A percentile compares a stretch with the other conserved stretches of the same genome.
Conservation (phyloP, 768 basidiomycete genomes). For the Hebeloma cylindrosporum region DNA sequence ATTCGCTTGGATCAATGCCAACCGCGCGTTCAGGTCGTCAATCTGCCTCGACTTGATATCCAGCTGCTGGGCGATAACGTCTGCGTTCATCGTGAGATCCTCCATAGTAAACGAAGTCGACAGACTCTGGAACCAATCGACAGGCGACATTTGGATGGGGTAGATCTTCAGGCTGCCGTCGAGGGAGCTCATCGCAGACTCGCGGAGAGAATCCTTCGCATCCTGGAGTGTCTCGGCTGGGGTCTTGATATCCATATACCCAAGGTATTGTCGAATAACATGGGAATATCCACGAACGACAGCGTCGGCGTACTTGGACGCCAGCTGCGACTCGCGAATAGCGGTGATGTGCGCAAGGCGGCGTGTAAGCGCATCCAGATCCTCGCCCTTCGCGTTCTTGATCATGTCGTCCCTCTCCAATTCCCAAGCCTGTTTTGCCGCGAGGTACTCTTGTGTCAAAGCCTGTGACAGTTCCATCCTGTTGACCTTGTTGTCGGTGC, state of each 20-base stretch:
- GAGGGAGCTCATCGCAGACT: constrained; percentile 26
- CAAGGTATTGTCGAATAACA: constrained; percentile 26
- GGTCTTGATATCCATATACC: constrained; percentile 25
- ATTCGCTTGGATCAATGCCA: constrained; percentile 17
- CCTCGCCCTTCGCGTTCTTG: constrained; percentile 15
- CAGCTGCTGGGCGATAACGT: constrained; percentile 25
- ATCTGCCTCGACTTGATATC: constrained; percentile 23
- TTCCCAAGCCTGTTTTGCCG: constrained; percentile 30
- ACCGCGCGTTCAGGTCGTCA: constrained; percentile 23
- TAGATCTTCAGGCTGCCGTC: constrained; percentile 26
- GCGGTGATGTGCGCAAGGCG: constrained; percentile 26
- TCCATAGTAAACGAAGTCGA: constrained; percentile 29
- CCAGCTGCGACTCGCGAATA: constrained; percentile 25
- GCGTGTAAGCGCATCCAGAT: constrained; percentile 23
- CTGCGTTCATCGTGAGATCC: constrained; percentile 26
- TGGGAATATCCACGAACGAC: constrained; percentile 31
- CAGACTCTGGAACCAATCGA: constrained; percentile 29
- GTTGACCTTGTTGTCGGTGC: constrained; percentile 20
- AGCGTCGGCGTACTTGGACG: constrained; percentile 27
- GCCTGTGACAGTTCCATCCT: constrained; percentile 27
- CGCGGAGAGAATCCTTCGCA: constrained; percentile 28
- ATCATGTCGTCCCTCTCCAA: constrained; percentile 27
- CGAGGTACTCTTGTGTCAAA: constrained; percentile 28
- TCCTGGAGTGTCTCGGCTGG: constrained; percentile 25
- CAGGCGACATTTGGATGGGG: constrained; percentile 26